Base-by-base conservation (phyloP, 192 early-diverging fungal genomes). In the Funneliformis mosseae region DNA sequence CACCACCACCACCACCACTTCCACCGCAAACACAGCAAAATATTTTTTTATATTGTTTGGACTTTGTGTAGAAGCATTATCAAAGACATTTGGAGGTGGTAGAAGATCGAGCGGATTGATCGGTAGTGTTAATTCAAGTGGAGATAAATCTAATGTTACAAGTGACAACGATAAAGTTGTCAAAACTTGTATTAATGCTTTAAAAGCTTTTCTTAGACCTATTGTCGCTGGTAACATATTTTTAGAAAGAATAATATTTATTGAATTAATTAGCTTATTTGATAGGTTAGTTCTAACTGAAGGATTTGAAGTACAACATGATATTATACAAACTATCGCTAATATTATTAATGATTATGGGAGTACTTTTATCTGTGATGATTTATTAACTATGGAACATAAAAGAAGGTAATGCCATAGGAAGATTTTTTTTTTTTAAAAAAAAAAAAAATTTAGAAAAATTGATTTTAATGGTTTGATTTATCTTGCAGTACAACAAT, bases 251-350 rank as follows among this genome's bases (percentile, higher is more conserved):
- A 72, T 80, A 10, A 82, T 92, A 5, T 93, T 92, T 68, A 79
- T 93, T 50, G 94, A 96, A 77, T 81, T 94, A 55, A 85, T 92
- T 82, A 89, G 84, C 63, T 88, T 94, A 18, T 89, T 94, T 67
- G 93, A 94, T 81, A 84, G 92, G 62, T 81, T 96, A 7, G 82
- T 92, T 28, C 90, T 94, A 81, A 93, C 91, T 61, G 92, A 77
- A 70, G 39, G 60, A 23, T 64, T 75, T 62, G 3, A 75, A 50
- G 45, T 41, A 70, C 63, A 76, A 73, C 74, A 38, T n/a, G 33
- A 63, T 25, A 62, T 45, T 21, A 21, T 78, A 25, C 62, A 85
- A 39, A 85, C 89, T 18, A 80, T 91, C 5, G 77, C 82, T 27
- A 89, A 89, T 71, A 67, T 92, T 41, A 82, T 90, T 45, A 60